Conservation (phyloP, 2,329 filamentous ascomycete species). For the Venturia aucupariae region DNA sequence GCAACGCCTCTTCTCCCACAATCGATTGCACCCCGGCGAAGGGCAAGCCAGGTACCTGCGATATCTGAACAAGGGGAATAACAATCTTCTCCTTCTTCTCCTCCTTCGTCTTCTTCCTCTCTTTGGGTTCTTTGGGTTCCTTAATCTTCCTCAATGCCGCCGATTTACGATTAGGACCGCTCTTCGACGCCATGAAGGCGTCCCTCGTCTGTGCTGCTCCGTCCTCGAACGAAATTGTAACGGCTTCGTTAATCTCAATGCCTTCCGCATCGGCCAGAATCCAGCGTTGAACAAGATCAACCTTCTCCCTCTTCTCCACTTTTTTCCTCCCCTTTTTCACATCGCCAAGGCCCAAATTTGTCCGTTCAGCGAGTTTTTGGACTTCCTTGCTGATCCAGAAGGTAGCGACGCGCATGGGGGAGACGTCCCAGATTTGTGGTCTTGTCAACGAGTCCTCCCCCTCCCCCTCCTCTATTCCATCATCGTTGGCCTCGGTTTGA, state of each 20-base stretch:
- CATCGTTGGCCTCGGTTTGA: neutral
- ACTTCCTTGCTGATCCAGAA: constrained; percentile 24
- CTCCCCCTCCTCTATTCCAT: neutral
- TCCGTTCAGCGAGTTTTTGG: constrained; percentile 13
- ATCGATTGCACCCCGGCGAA: neutral
- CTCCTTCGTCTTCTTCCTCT: constrained; percentile 18
- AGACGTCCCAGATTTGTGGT: constrained; percentile 20
- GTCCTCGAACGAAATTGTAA: constrained; percentile 23
- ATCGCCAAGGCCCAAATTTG: constrained; percentile 15
- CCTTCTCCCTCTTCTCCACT: constrained; percentile 50
- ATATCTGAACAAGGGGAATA: neutral
- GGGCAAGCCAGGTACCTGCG: neutral
- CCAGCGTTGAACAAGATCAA: constrained; percentile 42
- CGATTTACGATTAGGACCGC: constrained; percentile 14
- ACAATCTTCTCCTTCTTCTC: constrained; percentile 16
- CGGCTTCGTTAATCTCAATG: constrained; percentile 11
- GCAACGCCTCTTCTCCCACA: neutral
- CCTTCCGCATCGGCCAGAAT: constrained; percentile 5
- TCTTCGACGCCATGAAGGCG: constrained; percentile 27
- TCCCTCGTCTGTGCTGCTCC: constrained; percentile 29
- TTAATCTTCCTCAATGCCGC: constrained; percentile 17
- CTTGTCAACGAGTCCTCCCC: neutral
- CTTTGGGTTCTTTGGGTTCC: too few species aligned
- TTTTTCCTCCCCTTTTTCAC: constrained; percentile 31
- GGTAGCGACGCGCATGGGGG: constrained; percentile 28